Conservation (phyloP, 2,329 filamentous ascomycete species). For the Dactylellina sp. region DNA sequence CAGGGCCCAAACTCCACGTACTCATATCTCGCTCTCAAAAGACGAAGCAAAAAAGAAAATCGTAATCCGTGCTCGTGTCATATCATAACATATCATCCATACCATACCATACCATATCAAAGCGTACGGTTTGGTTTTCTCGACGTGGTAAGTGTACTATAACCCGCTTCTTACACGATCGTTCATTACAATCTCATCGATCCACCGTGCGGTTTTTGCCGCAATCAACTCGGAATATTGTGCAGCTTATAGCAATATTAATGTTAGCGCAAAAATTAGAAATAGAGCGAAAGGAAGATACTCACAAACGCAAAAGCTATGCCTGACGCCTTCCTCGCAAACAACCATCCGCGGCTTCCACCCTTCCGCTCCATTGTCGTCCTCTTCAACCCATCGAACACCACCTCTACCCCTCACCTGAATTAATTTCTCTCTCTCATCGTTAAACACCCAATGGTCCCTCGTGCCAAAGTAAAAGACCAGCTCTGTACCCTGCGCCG, state of each 20-base stretch:
- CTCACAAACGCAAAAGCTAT: slow-evolving; percentile 73
- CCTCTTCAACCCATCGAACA: slow-evolving; percentile 55
- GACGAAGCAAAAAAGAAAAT: not conserved
- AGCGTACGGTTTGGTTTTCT: not conserved
- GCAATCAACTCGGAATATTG: slow-evolving; percentile 68
- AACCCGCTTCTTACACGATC: slow-evolving; percentile 7
- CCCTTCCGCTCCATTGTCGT: slow-evolving; percentile 58
- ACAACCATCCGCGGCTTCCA: slow-evolving; percentile 67
- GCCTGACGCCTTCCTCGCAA: slow-evolving; percentile 70
- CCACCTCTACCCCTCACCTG: slow-evolving; percentile 61
- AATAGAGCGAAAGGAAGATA: slow-evolving; percentile 34
- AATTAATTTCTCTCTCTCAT: slow-evolving; percentile 69
- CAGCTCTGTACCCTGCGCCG: slow-evolving; percentile 65
- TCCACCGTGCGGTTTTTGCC: slow-evolving; percentile 66
- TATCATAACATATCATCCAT: not conserved
- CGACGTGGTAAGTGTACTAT: too few species aligned
- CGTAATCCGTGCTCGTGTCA: not conserved
- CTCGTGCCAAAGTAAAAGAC: slow-evolving; percentile 72
- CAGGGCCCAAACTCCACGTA: too few species aligned
- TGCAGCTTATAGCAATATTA: slow-evolving; percentile 54
- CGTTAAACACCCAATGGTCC: slow-evolving; percentile 74
- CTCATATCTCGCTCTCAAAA: not conserved
- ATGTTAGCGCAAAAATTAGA: not conserved
- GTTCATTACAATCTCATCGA: slow-evolving; percentile 59
- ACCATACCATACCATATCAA: not conserved